Base-by-base conservation (phyloP, 164 flowering plant species). In the Tetrastigma voinierianum region DNA sequence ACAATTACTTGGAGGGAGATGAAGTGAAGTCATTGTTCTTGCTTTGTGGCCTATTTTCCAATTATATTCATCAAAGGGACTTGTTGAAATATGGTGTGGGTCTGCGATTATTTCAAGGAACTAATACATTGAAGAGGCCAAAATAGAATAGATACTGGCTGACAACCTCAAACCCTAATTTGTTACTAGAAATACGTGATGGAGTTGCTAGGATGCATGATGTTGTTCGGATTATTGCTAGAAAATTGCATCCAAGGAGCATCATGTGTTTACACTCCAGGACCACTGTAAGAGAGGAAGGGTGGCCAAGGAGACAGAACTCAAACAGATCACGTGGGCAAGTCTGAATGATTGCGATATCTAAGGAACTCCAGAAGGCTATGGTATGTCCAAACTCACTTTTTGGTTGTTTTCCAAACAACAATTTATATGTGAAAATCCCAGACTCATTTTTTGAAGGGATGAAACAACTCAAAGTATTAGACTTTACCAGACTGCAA, bases 351-450 rank as follows among this genome's bases (percentile, higher is more conserved):
- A 2, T 9, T 12, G 49, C 6, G 9, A 21, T 0, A 52, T 66
- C 19, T 7, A 2, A 4, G 20, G 66, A 14, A 68, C 65, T 21
- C 76, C 80, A 20, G 55, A 51, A 15, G n/a, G 10, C 4, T 5
- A n/a, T 61, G 18, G 14, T 52, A 11, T 70, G 61, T 46, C 75
- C 76, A 3, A 10, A 65, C 12, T 20, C 71, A 10, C 55, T 63
- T 2, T 52, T 77, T 11, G n/a, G n/a, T 12, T 45, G 12, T 4
- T 67, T 12, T 2, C 8, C 7, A 1, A 21, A 10, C 13, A 17
- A 0, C n/a, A 2, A 25, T 21, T 1, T 11, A 0, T 4, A 20
- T 17, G 2, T 43, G 8, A 12, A 19, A 32, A 17, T 70, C 3
- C 74, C 72, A 10, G 24, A 51, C 12, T 3, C 19, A 0, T 77